Evolutionary conservation across 768 basidiomycete species (phyloP), one percentile per base, ranked within the genome.

Genomic region (Boletus bicolor): DNA sequence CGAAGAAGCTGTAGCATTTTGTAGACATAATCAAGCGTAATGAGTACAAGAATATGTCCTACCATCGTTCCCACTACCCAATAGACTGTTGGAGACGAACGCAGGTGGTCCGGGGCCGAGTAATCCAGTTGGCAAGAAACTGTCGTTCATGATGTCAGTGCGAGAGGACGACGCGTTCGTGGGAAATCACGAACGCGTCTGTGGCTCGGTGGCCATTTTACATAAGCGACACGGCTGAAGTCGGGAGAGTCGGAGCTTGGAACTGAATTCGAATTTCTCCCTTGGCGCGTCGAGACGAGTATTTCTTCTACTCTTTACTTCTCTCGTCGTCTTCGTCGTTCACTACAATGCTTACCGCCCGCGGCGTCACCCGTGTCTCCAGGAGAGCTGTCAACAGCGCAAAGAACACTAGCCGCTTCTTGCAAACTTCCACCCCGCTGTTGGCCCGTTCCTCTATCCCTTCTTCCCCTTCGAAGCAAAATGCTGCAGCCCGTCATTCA

Each of bases 321-420:
- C 49, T 41, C 26, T 59, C 57, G 63, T 65, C 54, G 62, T 62
- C 62, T 57, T 72, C 72, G 65, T 68, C 62, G 68, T 67, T 59
- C 75, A 80, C 78, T 77, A 64, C 58, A 56, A 93, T 93, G 91
- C 82, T 91, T 80, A 89, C 87, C 76, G 79, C 89, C 67, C 89
- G 91, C 75, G 88, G 89, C 77, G 83, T 91, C 75, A 82, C 89
- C 73, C 91, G 91, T 76, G 80, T 93, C 75, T 89, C 91, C 58
- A 87, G 84, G 81, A 86, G 89, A 79, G 87, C 88, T 66, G 79
- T 84, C 72, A 85, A 84, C 72, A 83, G 77, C 72, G 82, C 85
- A 65, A 87, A 83, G 76, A 85, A 83, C 76, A 82, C 87, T 19
- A 83, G 78, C 74, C 85, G 89, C 71, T 87, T 91, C 77, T 88